A percentile compares a stretch with the other conserved stretches of the same genome.
Conservation (phyloP, 73 alveolate species). For the Breviolum minutum region DNA sequence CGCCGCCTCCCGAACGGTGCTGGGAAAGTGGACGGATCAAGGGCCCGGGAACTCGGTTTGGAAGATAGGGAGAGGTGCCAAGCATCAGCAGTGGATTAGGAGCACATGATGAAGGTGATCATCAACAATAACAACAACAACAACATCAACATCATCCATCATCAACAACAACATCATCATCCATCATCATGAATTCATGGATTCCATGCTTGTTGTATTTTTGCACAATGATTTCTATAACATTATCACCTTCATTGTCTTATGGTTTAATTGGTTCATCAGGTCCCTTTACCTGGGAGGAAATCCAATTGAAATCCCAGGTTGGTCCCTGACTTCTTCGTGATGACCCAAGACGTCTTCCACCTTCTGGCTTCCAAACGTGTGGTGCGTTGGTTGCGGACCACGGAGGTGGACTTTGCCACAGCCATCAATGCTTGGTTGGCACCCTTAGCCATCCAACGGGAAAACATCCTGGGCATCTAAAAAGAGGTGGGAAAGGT, state of each 20-base stretch:
- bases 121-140: too few species aligned
- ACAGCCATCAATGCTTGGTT: slow-evolving; percentile 52
- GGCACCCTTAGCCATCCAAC: slow-evolving; percentile 66
- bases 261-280: too few species aligned
- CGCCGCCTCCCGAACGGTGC: slow-evolving; percentile 27
- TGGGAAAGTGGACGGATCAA: slow-evolving; percentile 25
- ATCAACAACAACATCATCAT: too few species aligned
- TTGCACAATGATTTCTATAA: not conserved
- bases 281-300: too few species aligned
- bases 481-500: not conserved
- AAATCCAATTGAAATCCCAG: too few species aligned
- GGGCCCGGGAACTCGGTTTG: not conserved
- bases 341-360: slow-evolving; percentile 51
- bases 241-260: too few species aligned
- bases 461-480: slow-evolving; percentile 61
- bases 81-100: too few species aligned
- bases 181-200: not conserved
- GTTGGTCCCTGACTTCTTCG: slow-evolving; percentile 9
- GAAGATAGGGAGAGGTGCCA: not conserved
- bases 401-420: not conserved
- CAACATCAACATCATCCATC: too few species aligned
- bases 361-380: slow-evolving; percentile 66
- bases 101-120: too few species aligned
- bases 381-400: slow-evolving; percentile 47
- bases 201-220: not conserved